Conservation (phyloP, 1,284 basidiomycete genomes). For the Singerocomus inundabilis region DNA sequence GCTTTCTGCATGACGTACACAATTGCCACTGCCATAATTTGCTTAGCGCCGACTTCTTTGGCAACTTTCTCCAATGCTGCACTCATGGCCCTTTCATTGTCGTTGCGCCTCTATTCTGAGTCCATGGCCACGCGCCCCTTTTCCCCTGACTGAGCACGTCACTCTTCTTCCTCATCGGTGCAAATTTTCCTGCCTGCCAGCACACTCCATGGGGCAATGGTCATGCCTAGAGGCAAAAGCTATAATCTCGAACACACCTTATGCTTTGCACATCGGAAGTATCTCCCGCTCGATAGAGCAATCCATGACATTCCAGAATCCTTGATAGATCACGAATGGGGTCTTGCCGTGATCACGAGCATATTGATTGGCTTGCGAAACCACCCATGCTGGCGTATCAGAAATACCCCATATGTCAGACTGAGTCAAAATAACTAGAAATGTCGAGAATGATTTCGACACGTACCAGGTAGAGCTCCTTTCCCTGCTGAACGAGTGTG, state of each 20-base stretch:
- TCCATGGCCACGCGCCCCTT: constrained; percentile 23
- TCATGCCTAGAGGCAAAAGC: constrained; percentile 29
- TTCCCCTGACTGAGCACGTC: constrained; percentile 26
- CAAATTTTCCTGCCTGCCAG: constrained; percentile 39
- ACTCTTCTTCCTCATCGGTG: constrained; percentile 36
- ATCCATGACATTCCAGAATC: constrained; percentile 47
- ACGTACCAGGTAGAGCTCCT: constrained; percentile 44
- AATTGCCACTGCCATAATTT: constrained; percentile 38
- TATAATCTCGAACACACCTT: constrained; percentile 32
- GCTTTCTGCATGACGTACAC: constrained; percentile 49
- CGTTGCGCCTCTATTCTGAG: constrained; percentile 31
- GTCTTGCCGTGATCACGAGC: constrained; percentile 46
- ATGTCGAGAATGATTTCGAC: background rate
- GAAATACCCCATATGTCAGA: constrained; percentile 28
- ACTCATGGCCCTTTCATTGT: constrained; percentile 30
- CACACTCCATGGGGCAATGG: constrained; percentile 42
- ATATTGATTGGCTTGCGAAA: constrained; percentile 52
- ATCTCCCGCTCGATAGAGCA: constrained; percentile 61
- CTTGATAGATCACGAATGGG: constrained; percentile 59
- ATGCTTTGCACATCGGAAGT: constrained; percentile 50
- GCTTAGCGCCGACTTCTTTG: constrained; percentile 39
- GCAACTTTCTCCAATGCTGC: constrained; percentile 36
- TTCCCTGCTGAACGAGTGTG: constrained; percentile 37
- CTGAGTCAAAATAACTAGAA: background rate
- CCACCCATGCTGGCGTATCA: constrained; percentile 55